phyloP scores from a whole-genome alignment of 495 filamentous ascomycete genomes.

The Penicillium cinerascens region DNA sequence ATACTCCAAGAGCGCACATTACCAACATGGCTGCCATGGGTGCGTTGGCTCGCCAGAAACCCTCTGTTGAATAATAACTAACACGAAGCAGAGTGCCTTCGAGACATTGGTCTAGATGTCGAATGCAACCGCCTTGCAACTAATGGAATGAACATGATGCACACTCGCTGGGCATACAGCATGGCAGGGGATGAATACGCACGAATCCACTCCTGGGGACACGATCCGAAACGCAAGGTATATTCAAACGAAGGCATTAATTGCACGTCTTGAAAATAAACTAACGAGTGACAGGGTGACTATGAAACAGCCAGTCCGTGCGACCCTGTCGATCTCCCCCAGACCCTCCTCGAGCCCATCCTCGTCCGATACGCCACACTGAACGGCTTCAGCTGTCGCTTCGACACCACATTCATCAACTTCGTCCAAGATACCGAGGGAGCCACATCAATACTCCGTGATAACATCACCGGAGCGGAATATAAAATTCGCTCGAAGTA shows the following conservation, averaged over 20 bases:
- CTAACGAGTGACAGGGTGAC: slow-evolving; percentile 37
- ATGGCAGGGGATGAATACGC: slow-evolving; percentile 56
- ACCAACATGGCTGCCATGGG: slow-evolving; percentile 50
- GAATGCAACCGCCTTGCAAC: slow-evolving; percentile 37
- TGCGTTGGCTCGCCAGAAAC: slow-evolving; percentile 3
- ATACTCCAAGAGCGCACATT: slow-evolving; percentile 55
- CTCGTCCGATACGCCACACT: slow-evolving; percentile 42
- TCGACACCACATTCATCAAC: slow-evolving; percentile 38
- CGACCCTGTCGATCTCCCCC: slow-evolving; percentile 45
- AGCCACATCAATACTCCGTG: slow-evolving; percentile 36
- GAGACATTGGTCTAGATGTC: slow-evolving; percentile 53
- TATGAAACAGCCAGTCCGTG: slow-evolving; percentile 51
- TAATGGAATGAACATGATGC: slow-evolving; percentile 39
- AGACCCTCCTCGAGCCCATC: slow-evolving; percentile 51
- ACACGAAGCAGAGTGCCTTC: slow-evolving; percentile 44
- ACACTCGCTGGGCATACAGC: slow-evolving; percentile 50
- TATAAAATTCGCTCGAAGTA: slow-evolving; percentile 50
- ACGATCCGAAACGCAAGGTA: slow-evolving; percentile 42
- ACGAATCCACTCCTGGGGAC: slow-evolving; percentile 50
- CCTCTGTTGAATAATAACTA: slow-evolving; percentile 5
- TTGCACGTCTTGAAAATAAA: not conserved
- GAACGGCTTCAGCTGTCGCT: slow-evolving; percentile 40
- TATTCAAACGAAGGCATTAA: not conserved
- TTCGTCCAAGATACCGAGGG: slow-evolving; percentile 25
- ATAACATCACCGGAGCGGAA: slow-evolving; percentile 33